Evolutionary conservation across 805 yeast species (phyloP).

Genomic region (Ogataea parapolymorpha): DNA sequence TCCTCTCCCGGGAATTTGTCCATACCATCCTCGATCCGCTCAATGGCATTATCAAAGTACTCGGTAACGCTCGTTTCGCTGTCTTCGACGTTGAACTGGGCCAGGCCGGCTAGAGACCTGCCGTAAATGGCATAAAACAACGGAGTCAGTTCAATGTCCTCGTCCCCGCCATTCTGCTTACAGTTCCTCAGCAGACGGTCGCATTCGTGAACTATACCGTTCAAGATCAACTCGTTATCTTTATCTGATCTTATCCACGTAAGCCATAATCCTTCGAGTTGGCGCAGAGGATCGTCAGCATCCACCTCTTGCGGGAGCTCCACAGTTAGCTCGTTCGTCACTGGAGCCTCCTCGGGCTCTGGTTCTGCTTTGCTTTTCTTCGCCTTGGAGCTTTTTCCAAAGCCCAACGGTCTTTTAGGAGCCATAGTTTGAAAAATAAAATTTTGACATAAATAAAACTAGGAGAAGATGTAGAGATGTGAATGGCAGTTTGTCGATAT

Average conservation of each 20-base stretch:
- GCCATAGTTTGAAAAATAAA: constrained; percentile 39
- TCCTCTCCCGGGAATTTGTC: constrained; percentile 43
- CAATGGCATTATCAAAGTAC: constrained; percentile 69
- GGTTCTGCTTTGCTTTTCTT: constrained; percentile 37
- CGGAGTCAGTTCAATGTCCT: constrained; percentile 37
- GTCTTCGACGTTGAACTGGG: constrained; percentile 44
- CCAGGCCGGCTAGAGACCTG: constrained; percentile 61
- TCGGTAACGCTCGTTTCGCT: constrained; percentile 39
- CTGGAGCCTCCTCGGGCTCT: constrained; percentile 15
- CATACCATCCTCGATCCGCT: constrained; percentile 60
- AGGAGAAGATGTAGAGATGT: constrained; percentile 1
- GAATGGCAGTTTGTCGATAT: neutral
- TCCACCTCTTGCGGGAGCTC: constrained; percentile 69
- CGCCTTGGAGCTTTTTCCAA: constrained; percentile 54
- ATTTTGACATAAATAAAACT: constrained; percentile 8
- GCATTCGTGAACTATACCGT: constrained; percentile 91
- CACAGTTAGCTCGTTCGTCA: constrained; percentile 46
- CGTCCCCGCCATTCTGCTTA: constrained; percentile 29
- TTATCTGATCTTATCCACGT: constrained; percentile 55
- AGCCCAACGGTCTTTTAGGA: constrained; percentile 59
- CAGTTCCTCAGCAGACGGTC: constrained; percentile 66
- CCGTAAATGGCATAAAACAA: constrained; percentile 74
- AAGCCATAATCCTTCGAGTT: constrained; percentile 68
- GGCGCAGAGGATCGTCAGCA: constrained; percentile 76
- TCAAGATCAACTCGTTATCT: constrained; percentile 61